Evolutionary conservation across 2,329 filamentous ascomycete genomes (phyloP), one percentile per base, ranked within the genome.

Genomic region (Exutisphaerella laricina): DNA sequence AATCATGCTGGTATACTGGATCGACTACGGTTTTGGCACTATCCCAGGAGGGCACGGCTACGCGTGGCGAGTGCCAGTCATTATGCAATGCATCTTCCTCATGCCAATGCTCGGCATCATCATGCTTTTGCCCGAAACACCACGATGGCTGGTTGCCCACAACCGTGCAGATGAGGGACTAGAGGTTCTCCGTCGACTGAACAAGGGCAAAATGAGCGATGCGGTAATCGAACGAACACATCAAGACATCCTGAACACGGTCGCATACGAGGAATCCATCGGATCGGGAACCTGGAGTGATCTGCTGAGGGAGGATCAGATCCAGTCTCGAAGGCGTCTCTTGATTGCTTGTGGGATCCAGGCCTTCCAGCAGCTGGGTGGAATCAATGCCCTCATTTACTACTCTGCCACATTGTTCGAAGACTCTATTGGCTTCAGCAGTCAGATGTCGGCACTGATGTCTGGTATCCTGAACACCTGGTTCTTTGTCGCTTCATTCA

Each of bases 401-500:
- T 61, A 61, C 48, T 46, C 47, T 16, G 53, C 48, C 31, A 58
- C 57, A n/a, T 39, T 61, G 9, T 61, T 61, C 48, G 39, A 51
- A n/a, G 42, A 57, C 21, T 51, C 45, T 30, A 39, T 62, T 8
- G 53, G 51, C 30, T 57, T 61, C 28, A 39, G 45, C 39, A n/a
- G 34, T 7, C 39, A 58, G 7, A 36, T 56, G n/a, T 48, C 58
- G 3, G 53, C 51, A 4, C 48, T 62, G 32, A 60, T 61, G 58
- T 55, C 58, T 16, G 58, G 58, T 1, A 51, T 58, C 31, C 23
- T 66, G 57, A 53, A 69, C 37, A 74, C 71, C 1, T 71, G 73
- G 50, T 74, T 75, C 55, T 74, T 75, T 54, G 45, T 70, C 31
- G 71, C 71, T 2, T 75, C 71, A 2, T 69, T 70, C 57, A 58